Evolutionary conservation across 176 grass and related monocot species (phyloP).

Genomic region (Thalia dealbata): DNA sequence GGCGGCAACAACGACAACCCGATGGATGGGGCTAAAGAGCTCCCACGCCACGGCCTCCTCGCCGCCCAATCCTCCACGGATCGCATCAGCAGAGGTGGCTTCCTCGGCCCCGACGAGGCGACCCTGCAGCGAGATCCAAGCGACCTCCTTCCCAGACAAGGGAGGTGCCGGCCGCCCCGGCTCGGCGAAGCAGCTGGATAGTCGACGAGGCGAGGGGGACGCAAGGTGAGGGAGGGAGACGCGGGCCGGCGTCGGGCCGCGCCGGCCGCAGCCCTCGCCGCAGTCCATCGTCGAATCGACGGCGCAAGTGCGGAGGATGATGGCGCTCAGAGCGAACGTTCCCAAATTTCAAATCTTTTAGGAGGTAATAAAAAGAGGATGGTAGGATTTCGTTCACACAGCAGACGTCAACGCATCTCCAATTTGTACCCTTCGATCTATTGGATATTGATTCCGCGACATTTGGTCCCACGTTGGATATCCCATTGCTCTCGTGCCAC

Average conservation of each 20-base stretch:
- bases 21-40: slow-evolving; percentile 74
- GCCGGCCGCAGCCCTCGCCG: slow-evolving; percentile 1
- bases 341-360: background rate
- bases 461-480: no score
- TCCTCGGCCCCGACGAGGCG: slow-evolving; percentile 55
- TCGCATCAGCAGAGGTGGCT: slow-evolving; percentile 26
- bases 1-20: slow-evolving; percentile 58
- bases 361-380: no score
- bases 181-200: slow-evolving; percentile 41
- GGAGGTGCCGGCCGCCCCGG: slow-evolving; percentile 29
- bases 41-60: slow-evolving; percentile 58
- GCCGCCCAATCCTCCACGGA: slow-evolving; percentile 17
- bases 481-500: no score
- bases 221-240: slow-evolving; percentile 17
- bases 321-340: background rate
- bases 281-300: slow-evolving; percentile 16
- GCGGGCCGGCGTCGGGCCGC: slow-evolving; percentile 6
- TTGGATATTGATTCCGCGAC: no score
- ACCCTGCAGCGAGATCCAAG: slow-evolving; percentile 69
- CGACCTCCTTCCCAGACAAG: slow-evolving; percentile 8
- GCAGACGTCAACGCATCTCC: no score
- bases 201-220: slow-evolving; percentile 27
- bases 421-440: no score
- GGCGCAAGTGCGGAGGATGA: background rate
- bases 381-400: no score